A percentile compares a stretch with the other conserved stretches of the same genome.
These are phyloP conservation scores for Saccharomyces pastorianus DNA, from an alignment of 1,139 yeast genomes.

Conservation along the genomic window DNA sequence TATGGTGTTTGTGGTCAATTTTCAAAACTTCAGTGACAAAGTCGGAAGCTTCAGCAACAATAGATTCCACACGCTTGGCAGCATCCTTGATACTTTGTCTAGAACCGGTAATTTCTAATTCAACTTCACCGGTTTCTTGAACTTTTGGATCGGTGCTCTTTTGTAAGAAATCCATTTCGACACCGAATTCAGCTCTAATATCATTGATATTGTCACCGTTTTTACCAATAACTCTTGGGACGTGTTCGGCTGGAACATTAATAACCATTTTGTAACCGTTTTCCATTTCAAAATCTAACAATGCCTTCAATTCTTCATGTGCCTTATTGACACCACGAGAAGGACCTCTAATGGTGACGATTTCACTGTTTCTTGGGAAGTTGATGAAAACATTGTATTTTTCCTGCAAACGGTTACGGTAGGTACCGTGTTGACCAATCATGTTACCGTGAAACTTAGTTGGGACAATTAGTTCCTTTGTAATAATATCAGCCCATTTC, in stretches of 20 bases:
- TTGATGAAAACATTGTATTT: slow-evolving; percentile 77
- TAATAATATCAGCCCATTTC: slow-evolving; percentile 76
- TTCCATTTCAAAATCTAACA: slow-evolving; percentile 79
- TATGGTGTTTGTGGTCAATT: slow-evolving; percentile 75
- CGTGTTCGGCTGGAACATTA: slow-evolving; percentile 60
- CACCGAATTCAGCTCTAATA: slow-evolving; percentile 72
- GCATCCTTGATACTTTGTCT: slow-evolving; percentile 76
- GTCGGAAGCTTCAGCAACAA: slow-evolving; percentile 64
- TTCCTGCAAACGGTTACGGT: slow-evolving; percentile 79
- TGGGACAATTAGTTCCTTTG: slow-evolving; percentile 61
- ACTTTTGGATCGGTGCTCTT: slow-evolving; percentile 35
- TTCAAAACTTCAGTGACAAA: slow-evolving; percentile 47
- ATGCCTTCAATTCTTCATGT: slow-evolving; percentile 75
- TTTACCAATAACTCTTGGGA: slow-evolving; percentile 84
- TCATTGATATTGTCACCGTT: slow-evolving; percentile 78
- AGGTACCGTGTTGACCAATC: slow-evolving; percentile 78
- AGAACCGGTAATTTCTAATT: slow-evolving; percentile 71
- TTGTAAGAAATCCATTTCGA: slow-evolving; percentile 58
- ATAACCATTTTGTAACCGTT: slow-evolving; percentile 64
- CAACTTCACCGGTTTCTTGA: slow-evolving; percentile 41
- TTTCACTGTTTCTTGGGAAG: slow-evolving; percentile 61
- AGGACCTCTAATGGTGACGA: slow-evolving; percentile 81
- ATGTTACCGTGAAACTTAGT: slow-evolving; percentile 70
- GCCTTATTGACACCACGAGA: slow-evolving; percentile 84
- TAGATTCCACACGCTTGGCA: slow-evolving; percentile 48